Base-by-base conservation (phyloP, 2,329 filamentous ascomycete genomes). In the Botryotinia globosa region DNA sequence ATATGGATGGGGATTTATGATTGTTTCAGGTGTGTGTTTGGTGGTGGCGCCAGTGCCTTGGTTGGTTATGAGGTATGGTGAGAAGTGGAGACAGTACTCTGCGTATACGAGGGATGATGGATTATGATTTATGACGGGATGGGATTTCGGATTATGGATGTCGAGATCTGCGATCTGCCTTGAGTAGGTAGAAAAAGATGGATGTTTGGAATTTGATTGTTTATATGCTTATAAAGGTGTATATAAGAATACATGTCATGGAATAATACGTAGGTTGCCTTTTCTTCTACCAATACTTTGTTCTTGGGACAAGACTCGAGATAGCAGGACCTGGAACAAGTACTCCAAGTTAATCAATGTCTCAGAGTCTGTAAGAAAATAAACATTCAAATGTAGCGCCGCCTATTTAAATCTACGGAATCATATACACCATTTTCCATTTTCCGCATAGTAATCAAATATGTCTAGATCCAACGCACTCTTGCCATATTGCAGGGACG, bases 41-140 rank as follows among this genome's bases (percentile, higher is more conserved):
- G 73, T 79, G 3, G 75, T 89, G 29, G 83, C 85, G 1, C 85
- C 87, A 0, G 83, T 90, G 4, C 87, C 88, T 0, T 73, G 87
- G 2, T 54, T 85, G 4, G 78, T 89, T 5, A 83, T 86, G 75
- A 81, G 82, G 39, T 89, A 86, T 75, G 88, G 88, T 14, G 58
- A 63, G 67, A 63, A 20, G 16, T 69, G 54, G 67, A 69, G 67
- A 69, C 67, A 69, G 29, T n/a, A 10, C 20, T 69, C 67, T 44
- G 29, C 25, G 1, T 69, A 62, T 69, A 69, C 67, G 22, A 59
- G 67, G 18, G 67, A 69, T 63, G 32, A 20, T 42, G 42, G 34
- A 56, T 67, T 20, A 42, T 54, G 64, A 67, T 39, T 39, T 18
- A 63, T 63, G 37, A 10, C 3, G 29, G 16, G 25, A 25, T 3